Percentiles rank a stretch among this genome's conserved stretches.
phyloP scores from a whole-genome alignment of 129 eudicot species.

The Helianthus tuberosus region DNA sequence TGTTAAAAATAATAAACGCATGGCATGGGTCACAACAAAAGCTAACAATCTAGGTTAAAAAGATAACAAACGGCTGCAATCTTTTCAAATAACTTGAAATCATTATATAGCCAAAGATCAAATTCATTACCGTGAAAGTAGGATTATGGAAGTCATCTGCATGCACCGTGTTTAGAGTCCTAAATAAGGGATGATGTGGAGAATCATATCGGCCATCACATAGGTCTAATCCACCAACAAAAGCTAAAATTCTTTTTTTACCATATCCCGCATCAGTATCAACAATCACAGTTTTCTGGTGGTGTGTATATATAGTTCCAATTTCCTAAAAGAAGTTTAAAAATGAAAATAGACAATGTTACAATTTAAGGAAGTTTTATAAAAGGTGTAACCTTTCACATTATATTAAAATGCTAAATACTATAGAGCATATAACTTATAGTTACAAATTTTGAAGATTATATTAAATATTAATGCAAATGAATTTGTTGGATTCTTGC shows the following conservation, averaged over 20 bases:
- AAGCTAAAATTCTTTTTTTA: conserved; percentile 74
- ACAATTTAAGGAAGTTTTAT: background rate
- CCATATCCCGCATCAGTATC: conserved; percentile 92
- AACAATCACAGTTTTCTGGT: conserved; percentile 90
- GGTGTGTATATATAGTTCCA: conserved; percentile 81
- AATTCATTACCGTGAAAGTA: conserved; percentile 57
- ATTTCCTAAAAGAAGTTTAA: conserved; percentile 57
- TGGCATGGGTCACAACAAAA: background rate
- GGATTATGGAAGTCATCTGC: conserved; percentile 93
- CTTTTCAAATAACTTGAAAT: background rate
- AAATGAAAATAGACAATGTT: background rate
- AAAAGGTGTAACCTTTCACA: background rate
- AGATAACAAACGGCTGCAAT: background rate
- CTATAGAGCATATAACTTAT: conserved; percentile 5
- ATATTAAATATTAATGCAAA: background rate
- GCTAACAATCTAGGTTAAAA: background rate
- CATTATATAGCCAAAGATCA: background rate
- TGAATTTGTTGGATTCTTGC: conserved; percentile 1
- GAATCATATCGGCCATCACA: conserved; percentile 95
- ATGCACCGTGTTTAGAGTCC: conserved; percentile 69
- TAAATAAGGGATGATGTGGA: conserved; percentile 79
- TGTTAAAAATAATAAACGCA: conserved; percentile 19
- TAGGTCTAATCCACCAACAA: conserved; percentile 89
- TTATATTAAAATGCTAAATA: conserved; percentile 10
- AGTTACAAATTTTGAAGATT: background rate